phyloP scores from a whole-genome alignment of 495 filamentous ascomycete genomes.

The Podospora pseudoanserina region DNA sequence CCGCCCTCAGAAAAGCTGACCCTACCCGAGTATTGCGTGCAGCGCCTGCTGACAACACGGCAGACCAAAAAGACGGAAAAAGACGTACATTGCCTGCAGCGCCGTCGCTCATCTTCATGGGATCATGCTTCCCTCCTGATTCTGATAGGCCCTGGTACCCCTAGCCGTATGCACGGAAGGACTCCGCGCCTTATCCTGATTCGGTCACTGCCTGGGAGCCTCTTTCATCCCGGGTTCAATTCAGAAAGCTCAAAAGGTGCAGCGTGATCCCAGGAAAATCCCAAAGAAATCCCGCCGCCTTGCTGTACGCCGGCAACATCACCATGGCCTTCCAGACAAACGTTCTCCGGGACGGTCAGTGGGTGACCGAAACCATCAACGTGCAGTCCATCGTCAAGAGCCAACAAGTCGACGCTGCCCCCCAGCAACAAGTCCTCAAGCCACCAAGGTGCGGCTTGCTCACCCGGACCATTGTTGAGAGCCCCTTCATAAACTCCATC shows the following conservation, averaged over 20 bases:
- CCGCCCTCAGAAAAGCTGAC: background rate
- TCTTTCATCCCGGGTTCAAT: background rate
- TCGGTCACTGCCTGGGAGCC: background rate
- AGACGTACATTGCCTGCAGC: too few species aligned
- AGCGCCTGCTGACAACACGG: background rate
- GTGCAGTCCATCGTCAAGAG: constrained; percentile 40
- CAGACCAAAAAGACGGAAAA: background rate
- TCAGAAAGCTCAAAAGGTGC: background rate
- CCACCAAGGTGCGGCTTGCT: constrained; percentile 63
- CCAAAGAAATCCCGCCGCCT: background rate
- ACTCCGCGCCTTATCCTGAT: background rate
- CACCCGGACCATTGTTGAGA: constrained; percentile 70
- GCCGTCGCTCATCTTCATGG: background rate
- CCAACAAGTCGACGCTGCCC: constrained; percentile 24
- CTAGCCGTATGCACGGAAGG: background rate
- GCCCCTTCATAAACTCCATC: constrained; percentile 72
- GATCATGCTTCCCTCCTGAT: background rate
- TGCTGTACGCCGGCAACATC: constrained; percentile 5
- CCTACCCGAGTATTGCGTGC: background rate
- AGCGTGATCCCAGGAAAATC: background rate
- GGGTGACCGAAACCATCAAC: constrained; percentile 51
- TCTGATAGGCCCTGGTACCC: background rate
- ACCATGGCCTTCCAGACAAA: constrained; percentile 48
- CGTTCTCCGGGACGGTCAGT: constrained; percentile 55
- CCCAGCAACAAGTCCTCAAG: constrained; percentile 28